Base-by-base conservation (phyloP, 108 stramenopile species). In the Schizochytrium sp. region DNA sequence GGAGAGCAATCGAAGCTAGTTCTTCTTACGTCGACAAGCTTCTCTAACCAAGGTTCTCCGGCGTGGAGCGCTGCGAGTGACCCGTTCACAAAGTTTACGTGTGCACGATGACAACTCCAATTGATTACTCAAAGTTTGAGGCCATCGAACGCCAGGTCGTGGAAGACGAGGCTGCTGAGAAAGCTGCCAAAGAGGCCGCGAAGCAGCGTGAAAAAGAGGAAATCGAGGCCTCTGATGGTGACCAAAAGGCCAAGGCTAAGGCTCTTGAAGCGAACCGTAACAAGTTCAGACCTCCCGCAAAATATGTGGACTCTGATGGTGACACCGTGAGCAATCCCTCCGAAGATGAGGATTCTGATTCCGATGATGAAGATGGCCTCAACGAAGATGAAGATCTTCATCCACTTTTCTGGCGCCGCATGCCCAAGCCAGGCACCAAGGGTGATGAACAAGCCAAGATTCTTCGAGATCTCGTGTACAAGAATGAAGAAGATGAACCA, bases 291-390 rank as follows among this genome's bases (percentile, higher is more conserved):
- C 47, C 47, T 13, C 50, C 53, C 10, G 76, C 47, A 7, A 83
- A 83, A 53, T 83, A 83, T 28, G 76, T 83, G 76, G 76, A 83
- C 76, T 83, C 76, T 28, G 76, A 83, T 40, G 76, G 76, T 38
- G 76, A 83, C 76, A 83, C 76, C 2, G 76, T 83, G 76, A 83
- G 76, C 76, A 40, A 40, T 5, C 76, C 76, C 28, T 83, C 76
- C 47, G 76, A 83, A n/a, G 76, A 40, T 40, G 76, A 83, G 28
- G 76, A 83, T 40, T 55, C 50, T 55, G 76, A 83, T 53, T 49
- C 47, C 17, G 76, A 83, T 42, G 72, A 72, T 5, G 76, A 83
- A 47, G 64, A 69, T 3, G 64, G 64, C 3, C 64, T 69, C 42
- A 69, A 69, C 64, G 64, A 69, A 44, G 64, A 69, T 44, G 64